Base-by-base conservation (phyloP, 1,284 basidiomycete genomes). In the Testicularia cyperi region DNA sequence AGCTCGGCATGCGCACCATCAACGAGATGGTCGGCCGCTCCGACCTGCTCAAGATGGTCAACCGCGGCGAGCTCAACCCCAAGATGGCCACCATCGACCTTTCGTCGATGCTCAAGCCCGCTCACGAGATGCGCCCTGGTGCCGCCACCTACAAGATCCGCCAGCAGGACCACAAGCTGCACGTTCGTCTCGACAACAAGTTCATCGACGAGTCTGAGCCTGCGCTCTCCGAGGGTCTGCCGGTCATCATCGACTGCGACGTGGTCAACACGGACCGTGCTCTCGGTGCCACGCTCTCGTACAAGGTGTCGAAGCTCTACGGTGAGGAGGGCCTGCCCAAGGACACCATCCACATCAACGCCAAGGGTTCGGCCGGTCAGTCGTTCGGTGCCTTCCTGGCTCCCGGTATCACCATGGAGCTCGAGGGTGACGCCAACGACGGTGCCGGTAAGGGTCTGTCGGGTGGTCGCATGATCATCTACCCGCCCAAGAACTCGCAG, bases 181-280 rank as follows among this genome's bases (percentile, higher is more conserved):
- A 73, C 56, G 48, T 72, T 9, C 70, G 70, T 26, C 57, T 73
- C 13, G 70, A 73, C 62, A 73, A 73, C 70, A 73, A 73, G 51
- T 70, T 73, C 48, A 70, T 72, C 44, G 68, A 71, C 38, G 70
- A 73, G 54, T 65, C 69, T 24, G 70, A 73, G 55, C 68, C 68
- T 18, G 68, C 70, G 3, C 60, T 73, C 5, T 58, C 57, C 21
- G 38, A 70, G 45, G 70, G 70, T 19, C 33, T 73, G 38, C 70
- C 70, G n/a, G 70, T 73, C 32, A 60, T 61, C 45, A 72, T 73
- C 49, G 69, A 72, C 5, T 73, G 70, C 49, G 65, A 73, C 15
- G 70, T 73, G 18, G 69, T 72, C 44, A 73, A 73, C 65, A 73
- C 70, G 21, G 70, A 73, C 45, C 70, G 70, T 38, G 69, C 70